Conservation (phyloP, 108 stramenopile genomes). For the Schizochytrium sp. region DNA sequence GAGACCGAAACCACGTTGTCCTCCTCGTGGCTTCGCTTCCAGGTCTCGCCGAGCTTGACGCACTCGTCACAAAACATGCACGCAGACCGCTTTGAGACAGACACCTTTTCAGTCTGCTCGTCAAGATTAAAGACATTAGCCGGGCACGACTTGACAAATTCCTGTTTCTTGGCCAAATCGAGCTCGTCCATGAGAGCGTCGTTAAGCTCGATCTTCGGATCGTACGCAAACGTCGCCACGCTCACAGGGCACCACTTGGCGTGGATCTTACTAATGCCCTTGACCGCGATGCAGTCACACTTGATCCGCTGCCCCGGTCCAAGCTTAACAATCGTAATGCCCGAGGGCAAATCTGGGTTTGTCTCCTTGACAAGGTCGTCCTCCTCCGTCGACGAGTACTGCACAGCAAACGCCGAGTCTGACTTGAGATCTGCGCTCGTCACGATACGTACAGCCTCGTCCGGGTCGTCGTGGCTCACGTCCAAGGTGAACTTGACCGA, state of each 20-base stretch:
- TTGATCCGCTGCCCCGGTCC: conserved; percentile 85
- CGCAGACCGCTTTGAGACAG: conserved; percentile 36
- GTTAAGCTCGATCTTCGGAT: conserved; percentile 64
- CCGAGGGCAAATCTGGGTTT: conserved; percentile 70
- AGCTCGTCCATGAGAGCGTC: neutral
- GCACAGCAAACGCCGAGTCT: neutral
- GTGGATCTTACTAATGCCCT: conserved; percentile 92
- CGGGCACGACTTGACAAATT: conserved; percentile 73
- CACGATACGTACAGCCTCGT: neutral
- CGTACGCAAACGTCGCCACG: conserved; percentile 80
- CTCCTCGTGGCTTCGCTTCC: conserved; percentile 9
- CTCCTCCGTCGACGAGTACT: conserved; percentile 43
- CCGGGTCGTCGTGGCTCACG: conserved; percentile 39
- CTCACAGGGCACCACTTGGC: conserved; percentile 96
- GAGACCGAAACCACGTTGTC: conserved; percentile 1
- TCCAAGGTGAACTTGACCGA: conserved; percentile 76
- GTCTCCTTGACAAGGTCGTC: conserved; percentile 51
- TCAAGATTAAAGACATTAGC: conserved; percentile 67
- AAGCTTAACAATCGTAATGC: conserved; percentile 81
- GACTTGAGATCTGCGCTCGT: neutral
- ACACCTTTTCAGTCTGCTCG: conserved; percentile 56
- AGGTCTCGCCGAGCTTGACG: neutral
- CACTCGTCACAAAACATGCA: conserved; percentile 37
- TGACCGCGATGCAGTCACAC: conserved; percentile 78
- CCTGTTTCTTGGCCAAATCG: conserved; percentile 72